Conservation (phyloP, 129 eudicot genomes). For the Flaveria sonorensis region DNA sequence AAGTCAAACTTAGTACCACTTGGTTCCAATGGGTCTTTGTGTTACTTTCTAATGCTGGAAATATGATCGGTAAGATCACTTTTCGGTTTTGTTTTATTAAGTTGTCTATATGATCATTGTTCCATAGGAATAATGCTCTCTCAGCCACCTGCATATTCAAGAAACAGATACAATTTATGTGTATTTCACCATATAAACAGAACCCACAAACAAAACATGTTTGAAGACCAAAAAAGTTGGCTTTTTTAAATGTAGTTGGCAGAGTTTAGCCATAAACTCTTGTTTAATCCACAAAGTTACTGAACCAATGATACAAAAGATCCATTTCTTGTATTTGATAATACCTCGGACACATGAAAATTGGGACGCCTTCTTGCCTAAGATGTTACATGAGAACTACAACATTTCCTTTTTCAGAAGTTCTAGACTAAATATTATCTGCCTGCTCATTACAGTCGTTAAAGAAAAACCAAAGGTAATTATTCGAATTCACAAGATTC, state of each 20-base stretch:
- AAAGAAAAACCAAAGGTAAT: not conserved
- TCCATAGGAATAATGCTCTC: conserved; percentile 79
- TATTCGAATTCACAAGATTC: not conserved
- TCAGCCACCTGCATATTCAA: conserved; percentile 62
- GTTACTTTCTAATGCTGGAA: conserved; percentile 65
- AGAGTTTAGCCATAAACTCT: not conserved
- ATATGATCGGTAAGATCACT: conserved; percentile 66
- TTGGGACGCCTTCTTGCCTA: not conserved
- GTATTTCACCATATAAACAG: not conserved
- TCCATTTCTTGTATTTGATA: not conserved
- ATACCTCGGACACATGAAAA: not conserved
- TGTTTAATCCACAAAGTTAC: not conserved
- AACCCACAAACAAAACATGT: not conserved
- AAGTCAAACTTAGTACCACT: conserved; percentile 69
- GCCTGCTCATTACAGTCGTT: not conserved
- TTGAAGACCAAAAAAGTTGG: not conserved
- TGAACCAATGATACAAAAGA: not conserved
- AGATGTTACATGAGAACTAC: not conserved
- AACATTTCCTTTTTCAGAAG: not conserved
- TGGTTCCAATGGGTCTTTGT: conserved; percentile 69
- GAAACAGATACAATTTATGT: not conserved
- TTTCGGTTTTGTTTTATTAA: conserved; percentile 70
- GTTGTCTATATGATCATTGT: conserved; percentile 75
- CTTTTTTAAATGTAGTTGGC: not conserved
- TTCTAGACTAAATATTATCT: not conserved